These are phyloP conservation scores for Helotiales sp. DNA, from an alignment of 2,329 filamentous ascomycete genomes.

Conservation along the genomic window DNA sequence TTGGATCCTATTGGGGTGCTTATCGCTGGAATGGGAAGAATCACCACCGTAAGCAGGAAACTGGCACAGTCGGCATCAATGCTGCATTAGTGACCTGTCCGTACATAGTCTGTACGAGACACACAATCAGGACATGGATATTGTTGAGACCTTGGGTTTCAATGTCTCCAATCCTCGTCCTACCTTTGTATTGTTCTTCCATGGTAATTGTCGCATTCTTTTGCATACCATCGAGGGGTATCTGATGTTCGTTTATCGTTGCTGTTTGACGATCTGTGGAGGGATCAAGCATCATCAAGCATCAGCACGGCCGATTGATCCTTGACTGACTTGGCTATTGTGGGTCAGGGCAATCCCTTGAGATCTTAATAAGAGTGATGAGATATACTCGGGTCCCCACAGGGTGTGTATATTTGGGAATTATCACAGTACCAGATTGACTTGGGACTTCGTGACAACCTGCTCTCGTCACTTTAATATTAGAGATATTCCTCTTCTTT, in stretches of 20 bases:
- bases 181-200: too few species aligned
- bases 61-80: neutral
- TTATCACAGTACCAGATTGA: neutral
- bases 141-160: neutral
- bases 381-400: neutral
- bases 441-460: neutral
- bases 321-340: too few species aligned
- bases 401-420: neutral
- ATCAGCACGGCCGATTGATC: neutral
- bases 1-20: neutral
- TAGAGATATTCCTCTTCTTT: too few species aligned
- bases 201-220: neutral
- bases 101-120: neutral
- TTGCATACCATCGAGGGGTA: neutral
- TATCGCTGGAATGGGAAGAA: neutral
- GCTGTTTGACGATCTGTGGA: neutral
- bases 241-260: neutral
- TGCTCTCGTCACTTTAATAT: too few species aligned
- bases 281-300: neutral
- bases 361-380: neutral
- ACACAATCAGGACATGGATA: neutral
- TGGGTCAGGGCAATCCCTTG: neutral
- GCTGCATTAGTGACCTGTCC: neutral
- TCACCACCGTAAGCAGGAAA: neutral
- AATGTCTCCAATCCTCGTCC: neutral